phyloP scores from a whole-genome alignment of 2,329 filamentous ascomycete species.

The Gnomoniopsis smithogilvyi region DNA sequence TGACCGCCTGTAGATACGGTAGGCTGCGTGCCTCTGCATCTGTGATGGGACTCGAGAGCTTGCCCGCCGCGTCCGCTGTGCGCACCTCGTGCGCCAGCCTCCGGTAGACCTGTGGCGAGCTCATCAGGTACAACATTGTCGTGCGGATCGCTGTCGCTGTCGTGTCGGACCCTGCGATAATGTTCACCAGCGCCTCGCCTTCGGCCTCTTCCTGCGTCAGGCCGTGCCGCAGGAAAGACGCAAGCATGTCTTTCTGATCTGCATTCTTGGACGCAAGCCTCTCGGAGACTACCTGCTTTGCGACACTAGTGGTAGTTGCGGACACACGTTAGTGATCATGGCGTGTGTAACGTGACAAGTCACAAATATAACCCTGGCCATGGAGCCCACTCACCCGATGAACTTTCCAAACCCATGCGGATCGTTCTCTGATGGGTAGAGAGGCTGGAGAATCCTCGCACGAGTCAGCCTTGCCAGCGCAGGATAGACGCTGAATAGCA shows the following conservation, averaged over 20 bases:
- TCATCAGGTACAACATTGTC: constrained; percentile 44
- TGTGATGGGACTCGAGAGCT: constrained; percentile 29
- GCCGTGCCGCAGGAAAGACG: constrained; percentile 38
- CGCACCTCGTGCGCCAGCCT: constrained; percentile 41
- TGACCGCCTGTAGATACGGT: constrained; percentile 46
- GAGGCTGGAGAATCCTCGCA: constrained; percentile 8
- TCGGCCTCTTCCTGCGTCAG: constrained; percentile 36
- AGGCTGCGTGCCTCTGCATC: constrained; percentile 36
- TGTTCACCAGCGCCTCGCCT: constrained; percentile 41
- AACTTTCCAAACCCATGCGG: constrained; percentile 18
- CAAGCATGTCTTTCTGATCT: constrained; percentile 34
- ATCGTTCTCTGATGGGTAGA: constrained; percentile 19
- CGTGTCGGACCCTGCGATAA: constrained; percentile 50
- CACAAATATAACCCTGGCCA: not conserved
- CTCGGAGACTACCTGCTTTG: constrained; percentile 26
- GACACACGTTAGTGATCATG: constrained; percentile 3
- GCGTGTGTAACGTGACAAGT: constrained; percentile 1
- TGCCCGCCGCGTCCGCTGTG: constrained; percentile 30
- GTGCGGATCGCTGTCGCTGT: constrained; percentile 45
- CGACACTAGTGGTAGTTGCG: constrained; percentile 9
- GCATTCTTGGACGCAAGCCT: constrained; percentile 26
- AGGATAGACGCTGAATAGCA: constrained; percentile 20
- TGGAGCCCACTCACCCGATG: constrained; percentile 10
- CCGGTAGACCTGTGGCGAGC: constrained; percentile 37
- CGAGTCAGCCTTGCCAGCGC: constrained; percentile 16